These are phyloP conservation scores for Pyricularia pennisetigena DNA, from an alignment of 2,329 filamentous ascomycete genomes.

Conservation along the genomic window DNA sequence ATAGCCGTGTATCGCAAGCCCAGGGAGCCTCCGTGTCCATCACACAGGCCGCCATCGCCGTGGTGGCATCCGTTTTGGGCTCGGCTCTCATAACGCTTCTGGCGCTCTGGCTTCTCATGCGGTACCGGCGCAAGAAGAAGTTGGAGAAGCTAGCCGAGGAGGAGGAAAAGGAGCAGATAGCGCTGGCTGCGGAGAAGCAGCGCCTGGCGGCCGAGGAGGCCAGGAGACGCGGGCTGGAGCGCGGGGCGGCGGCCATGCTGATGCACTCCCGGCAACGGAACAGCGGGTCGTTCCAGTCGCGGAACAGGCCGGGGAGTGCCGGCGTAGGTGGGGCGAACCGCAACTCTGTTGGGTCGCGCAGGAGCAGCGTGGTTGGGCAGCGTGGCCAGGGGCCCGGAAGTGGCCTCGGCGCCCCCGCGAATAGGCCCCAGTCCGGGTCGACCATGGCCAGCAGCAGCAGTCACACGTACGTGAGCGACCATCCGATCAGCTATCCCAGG, in stretches of 20 bases:
- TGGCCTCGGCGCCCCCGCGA: background rate
- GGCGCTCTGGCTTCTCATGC: conserved; percentile 10
- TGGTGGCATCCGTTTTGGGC: conserved; percentile 22
- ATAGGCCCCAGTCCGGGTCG: background rate
- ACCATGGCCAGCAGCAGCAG: background rate
- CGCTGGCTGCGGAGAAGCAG: conserved; percentile 23
- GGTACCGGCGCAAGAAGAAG: background rate
- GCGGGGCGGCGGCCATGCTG: background rate
- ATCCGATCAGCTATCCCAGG: background rate
- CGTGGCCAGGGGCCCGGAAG: background rate
- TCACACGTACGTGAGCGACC: background rate
- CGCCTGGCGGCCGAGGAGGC: background rate
- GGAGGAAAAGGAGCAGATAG: conserved; percentile 40
- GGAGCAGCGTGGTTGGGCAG: background rate
- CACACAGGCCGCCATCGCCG: conserved; percentile 19
- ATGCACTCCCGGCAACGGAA: background rate
- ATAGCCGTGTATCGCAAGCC: conserved; percentile 4
- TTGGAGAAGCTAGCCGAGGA: background rate
- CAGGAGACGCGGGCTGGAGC: background rate
- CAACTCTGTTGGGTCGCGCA: background rate
- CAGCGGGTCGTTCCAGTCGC: background rate
- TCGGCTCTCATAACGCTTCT: conserved; percentile 22
- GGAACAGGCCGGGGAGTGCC: background rate
- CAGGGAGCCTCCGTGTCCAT: conserved; percentile 18
- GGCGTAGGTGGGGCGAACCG: background rate